Percentiles rank a stretch among this genome's conserved stretches.
phyloP scores from a whole-genome alignment of 768 basidiomycete genomes.

The Hortiboletus campestris region DNA sequence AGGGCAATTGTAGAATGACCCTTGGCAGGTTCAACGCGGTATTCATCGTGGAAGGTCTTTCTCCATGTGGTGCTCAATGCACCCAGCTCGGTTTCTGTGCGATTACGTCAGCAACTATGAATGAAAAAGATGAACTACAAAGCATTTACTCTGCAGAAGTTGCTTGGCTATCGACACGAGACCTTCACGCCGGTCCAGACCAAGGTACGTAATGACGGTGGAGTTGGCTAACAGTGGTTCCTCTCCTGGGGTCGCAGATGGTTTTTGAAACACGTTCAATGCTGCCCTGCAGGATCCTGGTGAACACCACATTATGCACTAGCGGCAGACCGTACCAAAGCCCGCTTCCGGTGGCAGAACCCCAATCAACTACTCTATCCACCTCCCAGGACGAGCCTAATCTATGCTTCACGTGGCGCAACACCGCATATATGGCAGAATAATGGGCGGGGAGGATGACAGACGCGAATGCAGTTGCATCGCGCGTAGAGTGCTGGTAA shows the following conservation, averaged over 20 bases:
- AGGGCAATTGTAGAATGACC: conserved; percentile 64
- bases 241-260: conserved; percentile 27
- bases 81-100: conserved; percentile 48
- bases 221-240: conserved; percentile 44
- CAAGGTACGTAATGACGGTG: conserved; percentile 60
- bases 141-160: conserved; percentile 51
- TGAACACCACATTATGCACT: conserved; percentile 6
- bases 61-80: conserved; percentile 50
- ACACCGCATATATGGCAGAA: conserved; percentile 72
- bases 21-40: conserved; percentile 39
- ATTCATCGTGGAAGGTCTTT: conserved; percentile 52
- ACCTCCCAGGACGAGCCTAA: conserved; percentile 61
- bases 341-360: conserved; percentile 77
- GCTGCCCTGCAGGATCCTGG: conserved; percentile 53
- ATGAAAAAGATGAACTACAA: neutral
- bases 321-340: conserved; percentile 58
- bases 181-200: conserved; percentile 76
- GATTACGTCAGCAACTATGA: conserved; percentile 10
- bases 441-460: conserved; percentile 87
- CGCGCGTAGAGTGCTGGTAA: conserved; percentile 57
- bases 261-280: conserved; percentile 58
- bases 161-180: conserved; percentile 65
- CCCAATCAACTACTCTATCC: conserved; percentile 77
- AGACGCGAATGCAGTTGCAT: conserved; percentile 82
- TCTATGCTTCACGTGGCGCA: conserved; percentile 63